Evolutionary conservation across 2,329 filamentous ascomycete species (phyloP), one percentile per base, ranked within the genome.

Genomic region (Sporothrix brasiliensis): DNA sequence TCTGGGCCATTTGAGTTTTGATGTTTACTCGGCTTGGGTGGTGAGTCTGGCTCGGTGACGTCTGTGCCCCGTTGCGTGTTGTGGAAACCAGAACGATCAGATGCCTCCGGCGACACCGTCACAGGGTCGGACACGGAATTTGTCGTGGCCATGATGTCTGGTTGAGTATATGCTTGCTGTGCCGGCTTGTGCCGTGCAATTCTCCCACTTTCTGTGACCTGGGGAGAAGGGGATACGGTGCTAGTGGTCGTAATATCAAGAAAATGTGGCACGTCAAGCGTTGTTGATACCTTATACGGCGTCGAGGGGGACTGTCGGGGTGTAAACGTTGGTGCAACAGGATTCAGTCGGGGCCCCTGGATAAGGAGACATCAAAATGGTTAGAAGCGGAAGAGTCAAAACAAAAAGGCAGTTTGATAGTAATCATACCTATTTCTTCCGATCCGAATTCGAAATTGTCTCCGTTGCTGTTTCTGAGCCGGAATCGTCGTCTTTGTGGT

Each of bases 301-400:
- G 70, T 67, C 47, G 75, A 71, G 70, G 75, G 73, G 39, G 74
- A 56, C 19, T 79, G 78, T 68, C 81, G 81, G 63, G 86, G 86
- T 1, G 85, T 87, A 72, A 88, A 88, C 68, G 83, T 82, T 58
- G 84, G 82, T 39, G 86, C 86, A 74, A 82, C 79, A 44, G 86
- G 86, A 77, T 88, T 88, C 74, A 88, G 78, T 75, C 80, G 85
- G 72, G 81, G 84, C 78, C 79, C 83, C 84, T 87, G 78, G 74
- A 79, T 76, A 71, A 50, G 30, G 76, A 72, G 61, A 71, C 72
- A 74, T 11, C 19, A 50, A 69, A 69, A 68, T 70, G 77, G 78
- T 83, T 78, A 83, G 81, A 80, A 79, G 81, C 79, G 79, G 78
- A 79, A 79, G 79, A 77, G 76, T 79, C 79, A 78, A 78, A 80